phyloP scores from a whole-genome alignment of 2,329 filamentous ascomycete species.

The Penicillium sp. region DNA sequence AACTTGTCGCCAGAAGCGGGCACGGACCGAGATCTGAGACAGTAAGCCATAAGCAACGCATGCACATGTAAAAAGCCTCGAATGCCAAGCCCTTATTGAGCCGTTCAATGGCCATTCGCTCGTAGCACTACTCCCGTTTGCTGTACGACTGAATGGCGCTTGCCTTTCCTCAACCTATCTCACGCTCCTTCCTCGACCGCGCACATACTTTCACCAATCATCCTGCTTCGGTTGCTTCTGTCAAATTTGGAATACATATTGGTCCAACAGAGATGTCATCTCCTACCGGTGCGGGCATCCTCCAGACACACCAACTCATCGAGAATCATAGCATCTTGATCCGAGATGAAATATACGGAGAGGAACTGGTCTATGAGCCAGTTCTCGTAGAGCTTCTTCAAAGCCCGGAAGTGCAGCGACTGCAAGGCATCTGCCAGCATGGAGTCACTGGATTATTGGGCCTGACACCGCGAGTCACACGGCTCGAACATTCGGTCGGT shows the following conservation, averaged over 20 bases:
- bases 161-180: no score
- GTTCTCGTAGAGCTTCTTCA: conserved; percentile 39
- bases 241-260: neutral
- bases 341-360: conserved; percentile 38
- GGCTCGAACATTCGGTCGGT: conserved; percentile 43
- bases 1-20: no score
- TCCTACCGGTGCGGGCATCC: neutral
- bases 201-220: neutral
- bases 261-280: neutral
- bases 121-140: no score
- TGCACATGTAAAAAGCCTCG: no score
- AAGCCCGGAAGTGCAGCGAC: conserved; percentile 32
- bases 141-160: no score
- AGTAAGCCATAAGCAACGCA: no score
- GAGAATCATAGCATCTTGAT: conserved; percentile 24
- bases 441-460: conserved; percentile 39
- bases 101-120: no score
- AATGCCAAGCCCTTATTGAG: no score
- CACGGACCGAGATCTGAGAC: no score
- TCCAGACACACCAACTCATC: conserved; percentile 20
- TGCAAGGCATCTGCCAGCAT: conserved; percentile 39
- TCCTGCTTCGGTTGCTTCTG: neutral
- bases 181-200: neutral
- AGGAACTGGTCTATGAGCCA: conserved; percentile 34
- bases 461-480: conserved; percentile 36